A percentile compares a stretch with the other conserved stretches of the same genome.
Conservation (phyloP, 2,329 filamentous ascomycete genomes). For the Pyricularia grisea region DNA sequence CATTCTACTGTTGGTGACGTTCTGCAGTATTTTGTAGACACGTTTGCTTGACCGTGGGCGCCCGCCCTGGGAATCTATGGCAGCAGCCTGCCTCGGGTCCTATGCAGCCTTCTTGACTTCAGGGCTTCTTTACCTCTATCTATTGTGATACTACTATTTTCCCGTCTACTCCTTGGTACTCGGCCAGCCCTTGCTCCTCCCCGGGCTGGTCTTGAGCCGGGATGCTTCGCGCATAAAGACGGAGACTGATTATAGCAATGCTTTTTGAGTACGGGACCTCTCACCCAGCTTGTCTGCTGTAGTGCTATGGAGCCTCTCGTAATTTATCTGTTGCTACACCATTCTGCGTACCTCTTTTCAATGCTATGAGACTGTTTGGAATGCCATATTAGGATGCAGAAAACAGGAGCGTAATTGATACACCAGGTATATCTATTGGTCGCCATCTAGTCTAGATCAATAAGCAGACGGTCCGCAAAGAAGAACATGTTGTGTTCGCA, state of each 20-base stretch:
- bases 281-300: conserved; percentile 15
- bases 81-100: background rate
- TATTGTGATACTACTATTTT: background rate
- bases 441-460: background rate
- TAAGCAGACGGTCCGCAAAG: background rate
- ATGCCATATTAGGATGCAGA: background rate
- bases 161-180: conserved; percentile 12
- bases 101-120: background rate
- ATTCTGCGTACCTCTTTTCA: background rate
- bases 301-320: conserved; percentile 23
- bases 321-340: conserved; percentile 30
- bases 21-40: background rate
- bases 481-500: background rate
- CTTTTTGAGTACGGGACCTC: conserved; percentile 29
- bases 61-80: background rate
- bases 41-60: background rate
- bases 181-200: conserved; percentile 18
- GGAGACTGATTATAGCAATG: conserved; percentile 23
- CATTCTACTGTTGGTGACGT: background rate
- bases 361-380: background rate
- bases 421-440: background rate
- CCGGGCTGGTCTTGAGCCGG: conserved; percentile 28
- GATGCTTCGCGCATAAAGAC: conserved; percentile 21
- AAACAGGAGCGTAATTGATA: background rate
- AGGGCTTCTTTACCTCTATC: background rate